These are phyloP conservation scores for Umbelopsis sp. DNA, from an alignment of 371 early-diverging fungal genomes.

Conservation along the genomic window DNA sequence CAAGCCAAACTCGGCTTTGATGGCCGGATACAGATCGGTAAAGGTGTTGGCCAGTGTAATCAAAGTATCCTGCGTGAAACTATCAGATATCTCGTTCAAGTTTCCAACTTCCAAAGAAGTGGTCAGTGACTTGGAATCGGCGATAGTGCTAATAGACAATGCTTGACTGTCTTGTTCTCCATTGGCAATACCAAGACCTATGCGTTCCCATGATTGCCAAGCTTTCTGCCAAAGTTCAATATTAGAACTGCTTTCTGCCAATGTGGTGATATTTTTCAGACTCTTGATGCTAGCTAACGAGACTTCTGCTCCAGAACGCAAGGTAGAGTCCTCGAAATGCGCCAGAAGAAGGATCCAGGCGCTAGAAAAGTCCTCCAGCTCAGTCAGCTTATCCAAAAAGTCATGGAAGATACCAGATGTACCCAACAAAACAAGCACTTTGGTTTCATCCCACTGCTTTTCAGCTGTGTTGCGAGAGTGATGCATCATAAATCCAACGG, in stretches of 20 bases:
- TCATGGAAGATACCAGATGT: constrained; percentile 73
- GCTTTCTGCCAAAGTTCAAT: constrained; percentile 66
- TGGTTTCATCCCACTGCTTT: constrained; percentile 97
- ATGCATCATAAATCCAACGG: constrained; percentile 56
- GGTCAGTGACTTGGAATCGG: constrained; percentile 39
- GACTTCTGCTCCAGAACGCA: constrained; percentile 78
- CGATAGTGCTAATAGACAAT: constrained; percentile 21
- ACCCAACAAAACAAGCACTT: constrained; percentile 80
- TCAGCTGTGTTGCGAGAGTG: constrained; percentile 74
- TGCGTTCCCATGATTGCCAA: constrained; percentile 81
- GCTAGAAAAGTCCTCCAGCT: constrained; percentile 61
- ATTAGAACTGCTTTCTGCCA: constrained; percentile 38
- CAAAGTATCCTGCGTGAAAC: constrained; percentile 81
- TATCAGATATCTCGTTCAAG: constrained; percentile 39
- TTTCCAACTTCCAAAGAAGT: constrained; percentile 41
- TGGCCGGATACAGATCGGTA: constrained; percentile 63
- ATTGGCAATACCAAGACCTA: constrained; percentile 64
- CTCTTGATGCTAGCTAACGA: constrained; percentile 76
- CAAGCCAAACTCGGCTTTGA: constrained; percentile 50
- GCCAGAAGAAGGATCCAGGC: constrained; percentile 71
- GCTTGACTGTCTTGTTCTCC: not conserved
- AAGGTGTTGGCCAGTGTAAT: constrained; percentile 70
- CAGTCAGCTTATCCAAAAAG: constrained; percentile 64
- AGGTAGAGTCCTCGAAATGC: constrained; percentile 75
- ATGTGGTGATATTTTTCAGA: constrained; percentile 57